Evolutionary conservation across 345 rosid species (phyloP).

Genomic region (Gossypium longicalyx): DNA sequence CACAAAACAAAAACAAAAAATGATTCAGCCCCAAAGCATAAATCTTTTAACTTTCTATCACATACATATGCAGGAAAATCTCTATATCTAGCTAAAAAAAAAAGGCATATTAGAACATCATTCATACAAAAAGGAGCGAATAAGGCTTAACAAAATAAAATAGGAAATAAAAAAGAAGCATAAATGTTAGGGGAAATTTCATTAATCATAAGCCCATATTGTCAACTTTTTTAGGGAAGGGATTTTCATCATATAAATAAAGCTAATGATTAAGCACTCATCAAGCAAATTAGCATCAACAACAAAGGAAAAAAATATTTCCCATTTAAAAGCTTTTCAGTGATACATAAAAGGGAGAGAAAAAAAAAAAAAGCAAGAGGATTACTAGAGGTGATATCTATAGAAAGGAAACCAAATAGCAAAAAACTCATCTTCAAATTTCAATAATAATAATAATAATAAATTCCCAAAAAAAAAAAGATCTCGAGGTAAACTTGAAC

Average conservation of each 20-base stretch:
- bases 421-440: background rate
- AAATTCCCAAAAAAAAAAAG: background rate
- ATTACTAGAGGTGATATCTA: no score
- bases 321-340: background rate
- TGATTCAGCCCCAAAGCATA: background rate
- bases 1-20: background rate
- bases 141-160: background rate
- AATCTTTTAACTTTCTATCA: background rate
- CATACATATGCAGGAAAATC: background rate
- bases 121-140: background rate
- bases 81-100: background rate
- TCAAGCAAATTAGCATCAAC: background rate
- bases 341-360: no score
- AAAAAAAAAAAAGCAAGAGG: no score
- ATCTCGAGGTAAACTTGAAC: background rate
- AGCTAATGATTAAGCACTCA: background rate
- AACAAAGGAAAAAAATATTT: background rate
- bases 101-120: background rate
- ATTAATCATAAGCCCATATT: background rate
- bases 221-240: background rate
- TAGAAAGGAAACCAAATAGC: background rate
- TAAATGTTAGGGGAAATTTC: background rate
- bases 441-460: background rate
- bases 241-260: background rate
- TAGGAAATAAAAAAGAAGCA: background rate